Conservation (phyloP, 805 yeast species). For the Pichia cephalocereana region DNA sequence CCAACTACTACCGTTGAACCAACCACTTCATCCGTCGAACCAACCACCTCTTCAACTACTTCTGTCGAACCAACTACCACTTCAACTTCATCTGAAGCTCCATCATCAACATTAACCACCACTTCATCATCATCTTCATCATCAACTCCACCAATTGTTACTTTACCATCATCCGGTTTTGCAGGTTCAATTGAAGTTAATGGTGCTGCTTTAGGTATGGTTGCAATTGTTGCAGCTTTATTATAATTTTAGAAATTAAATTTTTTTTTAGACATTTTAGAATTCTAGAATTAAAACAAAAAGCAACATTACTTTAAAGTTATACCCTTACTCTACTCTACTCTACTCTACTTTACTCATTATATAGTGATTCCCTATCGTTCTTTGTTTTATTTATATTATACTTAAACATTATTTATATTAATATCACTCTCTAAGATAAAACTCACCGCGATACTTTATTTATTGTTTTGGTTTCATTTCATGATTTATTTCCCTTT, state of each 20-base stretch:
- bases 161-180: conserved; percentile 13
- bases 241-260: too few species aligned
- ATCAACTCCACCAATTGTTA: conserved; percentile 21
- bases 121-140: conserved; percentile 23
- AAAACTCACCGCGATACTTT: too few species aligned
- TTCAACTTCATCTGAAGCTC: conserved; percentile 8
- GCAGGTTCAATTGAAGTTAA: conserved; percentile 21
- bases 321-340: too few species aligned
- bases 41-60: conserved; percentile 12
- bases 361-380: too few species aligned
- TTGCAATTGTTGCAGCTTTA: conserved; percentile 15
- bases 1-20: conserved; percentile 2
- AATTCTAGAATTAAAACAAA: too few species aligned
- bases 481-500: background rate
- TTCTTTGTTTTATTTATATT: too few species aligned
- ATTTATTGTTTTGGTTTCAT: too few species aligned
- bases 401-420: too few species aligned
- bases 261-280: too few species aligned
- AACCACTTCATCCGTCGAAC: background rate
- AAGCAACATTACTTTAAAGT: background rate
- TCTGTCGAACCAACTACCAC: conserved; percentile 11
- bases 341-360: too few species aligned
- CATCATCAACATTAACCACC: conserved; percentile 11
- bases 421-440: too few species aligned
- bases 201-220: conserved; percentile 21